These are phyloP conservation scores for Immersiella caudata DNA, from an alignment of 495 filamentous ascomycete genomes.

Conservation along the genomic window DNA sequence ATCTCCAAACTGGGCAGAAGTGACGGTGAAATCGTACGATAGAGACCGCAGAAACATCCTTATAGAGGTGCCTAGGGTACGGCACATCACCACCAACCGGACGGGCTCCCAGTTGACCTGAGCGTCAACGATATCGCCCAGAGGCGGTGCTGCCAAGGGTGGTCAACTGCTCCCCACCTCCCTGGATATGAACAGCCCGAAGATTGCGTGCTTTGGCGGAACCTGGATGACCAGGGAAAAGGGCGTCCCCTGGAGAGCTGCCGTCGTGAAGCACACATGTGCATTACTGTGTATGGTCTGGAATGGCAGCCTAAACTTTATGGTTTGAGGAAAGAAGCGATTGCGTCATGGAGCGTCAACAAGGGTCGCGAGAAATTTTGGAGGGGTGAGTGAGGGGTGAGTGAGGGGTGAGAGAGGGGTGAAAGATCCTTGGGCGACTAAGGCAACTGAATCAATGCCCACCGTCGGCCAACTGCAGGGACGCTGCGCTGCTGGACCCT, in stretches of 20 bases:
- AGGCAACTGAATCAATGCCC: neutral
- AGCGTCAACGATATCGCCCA: neutral
- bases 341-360: neutral
- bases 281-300: neutral
- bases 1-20: neutral
- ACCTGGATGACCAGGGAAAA: neutral
- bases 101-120: neutral
- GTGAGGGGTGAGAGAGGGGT: neutral
- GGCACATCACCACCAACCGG: neutral
- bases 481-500: neutral
- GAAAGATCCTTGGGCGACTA: neutral
- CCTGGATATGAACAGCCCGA: neutral
- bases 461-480: no score
- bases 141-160: neutral
- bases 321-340: neutral
- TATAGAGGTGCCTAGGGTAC: neutral
- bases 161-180: neutral
- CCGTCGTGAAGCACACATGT: neutral
- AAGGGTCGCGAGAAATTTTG: neutral
- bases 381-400: neutral
- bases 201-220: neutral
- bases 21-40: conserved; percentile 11
- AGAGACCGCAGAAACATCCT: neutral
- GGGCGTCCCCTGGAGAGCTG: neutral
- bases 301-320: neutral